Evolutionary conservation across 108 stramenopile genomes (phyloP).

Genomic region (Pseudonitzschia multistriata): DNA sequence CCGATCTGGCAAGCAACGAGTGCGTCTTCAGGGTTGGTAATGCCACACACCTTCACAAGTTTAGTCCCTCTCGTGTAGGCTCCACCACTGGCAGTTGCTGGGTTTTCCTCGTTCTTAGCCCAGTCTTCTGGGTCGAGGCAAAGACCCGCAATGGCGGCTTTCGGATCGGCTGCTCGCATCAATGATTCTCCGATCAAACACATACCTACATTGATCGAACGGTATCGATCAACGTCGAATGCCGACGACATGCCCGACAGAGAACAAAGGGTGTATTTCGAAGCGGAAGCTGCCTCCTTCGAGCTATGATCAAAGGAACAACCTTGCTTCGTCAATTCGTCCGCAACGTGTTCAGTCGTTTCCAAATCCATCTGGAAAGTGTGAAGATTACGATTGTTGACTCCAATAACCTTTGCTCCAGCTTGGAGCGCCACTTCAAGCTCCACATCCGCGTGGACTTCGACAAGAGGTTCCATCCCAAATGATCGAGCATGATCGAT

Average conservation of each 20-base stretch:
- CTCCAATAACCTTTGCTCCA: slow-evolving; percentile 94
- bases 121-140: slow-evolving; percentile 85
- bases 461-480: slow-evolving; percentile 97
- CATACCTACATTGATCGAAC: slow-evolving; percentile 79
- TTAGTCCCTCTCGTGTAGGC: slow-evolving; percentile 83
- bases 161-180: slow-evolving; percentile 91
- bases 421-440: slow-evolving; percentile 81
- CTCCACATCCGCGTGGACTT: slow-evolving; percentile 90
- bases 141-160: slow-evolving; percentile 74
- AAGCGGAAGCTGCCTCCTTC: slow-evolving; percentile 12
- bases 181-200: slow-evolving; percentile 97
- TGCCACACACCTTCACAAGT: slow-evolving; percentile 93
- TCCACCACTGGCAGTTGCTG: slow-evolving; percentile 41
- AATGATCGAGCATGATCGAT: slow-evolving; percentile 73
- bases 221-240: slow-evolving; percentile 85
- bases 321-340: slow-evolving; percentile 45
- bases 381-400: slow-evolving; percentile 98
- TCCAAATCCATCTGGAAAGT: slow-evolving; percentile 94
- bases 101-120: slow-evolving; percentile 14
- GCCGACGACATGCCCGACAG: slow-evolving; percentile 89
- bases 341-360: slow-evolving; percentile 81
- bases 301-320: slow-evolving; percentile 52
- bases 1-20: slow-evolving; percentile 85
- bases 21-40: slow-evolving; percentile 91
- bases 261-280: slow-evolving; percentile 59